Evolutionary conservation across 1,139 yeast species (phyloP), one percentile per base, ranked within the genome.

Genomic region (Candida neerlandica): DNA sequence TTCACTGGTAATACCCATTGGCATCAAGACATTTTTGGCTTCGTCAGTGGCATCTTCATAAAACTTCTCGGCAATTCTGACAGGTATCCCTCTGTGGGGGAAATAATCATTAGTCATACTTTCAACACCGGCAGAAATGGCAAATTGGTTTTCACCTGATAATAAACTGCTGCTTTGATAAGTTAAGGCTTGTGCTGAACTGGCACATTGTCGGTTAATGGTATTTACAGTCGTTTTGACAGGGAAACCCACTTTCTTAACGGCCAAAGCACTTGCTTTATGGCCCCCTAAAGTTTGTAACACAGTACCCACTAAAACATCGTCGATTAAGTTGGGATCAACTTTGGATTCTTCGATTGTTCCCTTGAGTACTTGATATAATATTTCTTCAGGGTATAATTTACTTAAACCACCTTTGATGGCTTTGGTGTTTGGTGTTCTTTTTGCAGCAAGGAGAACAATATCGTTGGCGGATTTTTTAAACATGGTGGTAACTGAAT

Each of bases 211-310:
- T 46, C 78, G 61, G 56, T 73, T 73, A 37, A 72, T 57, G 14
- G 77, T 68, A 48, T 66, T 69, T 32, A 73, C 62, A 3, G 78
- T 71, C 9, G 77, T 71, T 18, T 62, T 54, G 34, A 61, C 55
- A 2, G 77, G 77, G 56, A 73, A 70, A 1, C 76, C 77, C 11
- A 60, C 65, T 14, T 65, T 53, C 57, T 70, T 69, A 43, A 61
- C 55, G 15, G 75, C 96, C 44, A 94, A 95, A 55, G 92, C 79
- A 69, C 87, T 92, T 64, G 89, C 96, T 51, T 84, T 85, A 50
- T 89, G 95, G 58, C 96, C 96, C 23, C 96, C 91, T 50, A 95
- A 94, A 39, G 82, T 79, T 70, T 88, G 88, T 62, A 89, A 75
- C 37, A 89, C 96, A 65, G 90, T 88, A 56, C 96, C 96, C 53